phyloP scores from a whole-genome alignment of 31 red algal genomes.

The Asparagopsis taxiformis region DNA sequence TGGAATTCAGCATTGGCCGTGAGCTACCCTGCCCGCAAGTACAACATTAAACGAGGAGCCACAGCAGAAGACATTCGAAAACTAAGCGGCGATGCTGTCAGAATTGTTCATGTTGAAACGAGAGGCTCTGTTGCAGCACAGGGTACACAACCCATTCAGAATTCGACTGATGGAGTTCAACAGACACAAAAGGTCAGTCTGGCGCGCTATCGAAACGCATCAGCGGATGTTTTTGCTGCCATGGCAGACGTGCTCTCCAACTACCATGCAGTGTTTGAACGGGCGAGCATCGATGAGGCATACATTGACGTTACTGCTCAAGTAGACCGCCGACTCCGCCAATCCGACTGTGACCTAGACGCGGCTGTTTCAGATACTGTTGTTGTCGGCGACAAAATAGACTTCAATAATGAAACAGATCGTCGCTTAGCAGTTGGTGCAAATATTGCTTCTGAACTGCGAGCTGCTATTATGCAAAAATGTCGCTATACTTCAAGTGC shows the following conservation, averaged over 20 bases:
- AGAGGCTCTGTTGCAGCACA: neutral
- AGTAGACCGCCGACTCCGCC: conserved; percentile 33
- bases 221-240: conserved; percentile 53
- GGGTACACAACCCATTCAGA: conserved; percentile 1
- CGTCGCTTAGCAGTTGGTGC: conserved; percentile 44
- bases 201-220: conserved; percentile 75
- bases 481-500: conserved; percentile 67
- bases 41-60: conserved; percentile 59
- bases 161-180: conserved; percentile 3
- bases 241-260: conserved; percentile 17
- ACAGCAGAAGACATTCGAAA: conserved; percentile 56
- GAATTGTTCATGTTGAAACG: conserved; percentile 90
- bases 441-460: conserved; percentile 46
- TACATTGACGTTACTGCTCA: conserved; percentile 73
- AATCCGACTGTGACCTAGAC: neutral
- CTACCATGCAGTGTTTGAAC: conserved; percentile 42
- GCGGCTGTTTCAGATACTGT: conserved; percentile 1
- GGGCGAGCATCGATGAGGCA: conserved; percentile 85
- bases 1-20: conserved; percentile 83
- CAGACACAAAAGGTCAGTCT: conserved; percentile 58
- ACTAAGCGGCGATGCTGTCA: conserved; percentile 31
- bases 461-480: conserved; percentile 13
- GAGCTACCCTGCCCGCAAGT: conserved; percentile 81
- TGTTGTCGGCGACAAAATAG: conserved; percentile 18
- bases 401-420: conserved; percentile 23